A percentile compares a stretch with the other conserved stretches of the same genome.
Evolutionary conservation across 768 basidiomycete species (phyloP).

Genomic region (Termitomyces sp.): DNA sequence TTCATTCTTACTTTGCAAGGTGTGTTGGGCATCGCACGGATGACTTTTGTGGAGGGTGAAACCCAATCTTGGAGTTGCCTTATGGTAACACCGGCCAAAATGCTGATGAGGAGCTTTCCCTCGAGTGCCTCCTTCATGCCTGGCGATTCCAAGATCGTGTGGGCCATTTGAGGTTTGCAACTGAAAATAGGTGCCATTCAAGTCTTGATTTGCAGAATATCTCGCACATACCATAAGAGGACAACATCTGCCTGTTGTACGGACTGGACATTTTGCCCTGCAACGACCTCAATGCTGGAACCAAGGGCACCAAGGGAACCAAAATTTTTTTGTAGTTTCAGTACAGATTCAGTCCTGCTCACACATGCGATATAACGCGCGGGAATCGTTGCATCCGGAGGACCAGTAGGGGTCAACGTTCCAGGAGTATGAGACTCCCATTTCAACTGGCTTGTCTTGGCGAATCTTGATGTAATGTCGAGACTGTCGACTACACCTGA

Average conservation of each 20-base stretch:
- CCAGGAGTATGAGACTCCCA: constrained; percentile 54
- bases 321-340: constrained; percentile 61
- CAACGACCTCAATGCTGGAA: constrained; percentile 60
- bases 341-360: constrained; percentile 66
- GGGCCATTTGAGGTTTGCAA: constrained; percentile 90
- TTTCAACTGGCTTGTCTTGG: constrained; percentile 19
- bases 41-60: constrained; percentile 68
- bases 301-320: constrained; percentile 52
- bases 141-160: constrained; percentile 59
- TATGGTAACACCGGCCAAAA: constrained; percentile 95
- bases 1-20: constrained; percentile 72
- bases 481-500: constrained; percentile 89
- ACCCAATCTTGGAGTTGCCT: constrained; percentile 74
- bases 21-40: constrained; percentile 98
- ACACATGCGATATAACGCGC: constrained; percentile 85
- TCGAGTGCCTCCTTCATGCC: constrained; percentile 82
- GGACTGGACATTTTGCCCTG: constrained; percentile 66
- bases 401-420: constrained; percentile 61
- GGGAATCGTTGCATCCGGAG: constrained; percentile 67
- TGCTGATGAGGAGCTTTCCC: constrained; percentile 92
- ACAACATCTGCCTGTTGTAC: constrained; percentile 77
- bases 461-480: constrained; percentile 32
- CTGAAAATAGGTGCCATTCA: constrained; percentile 31
- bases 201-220: background rate
- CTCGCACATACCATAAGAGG: constrained; percentile 67